Evolutionary conservation across 1,284 basidiomycete genomes (phyloP).

Genomic region (Papiliotrema flavescens): DNA sequence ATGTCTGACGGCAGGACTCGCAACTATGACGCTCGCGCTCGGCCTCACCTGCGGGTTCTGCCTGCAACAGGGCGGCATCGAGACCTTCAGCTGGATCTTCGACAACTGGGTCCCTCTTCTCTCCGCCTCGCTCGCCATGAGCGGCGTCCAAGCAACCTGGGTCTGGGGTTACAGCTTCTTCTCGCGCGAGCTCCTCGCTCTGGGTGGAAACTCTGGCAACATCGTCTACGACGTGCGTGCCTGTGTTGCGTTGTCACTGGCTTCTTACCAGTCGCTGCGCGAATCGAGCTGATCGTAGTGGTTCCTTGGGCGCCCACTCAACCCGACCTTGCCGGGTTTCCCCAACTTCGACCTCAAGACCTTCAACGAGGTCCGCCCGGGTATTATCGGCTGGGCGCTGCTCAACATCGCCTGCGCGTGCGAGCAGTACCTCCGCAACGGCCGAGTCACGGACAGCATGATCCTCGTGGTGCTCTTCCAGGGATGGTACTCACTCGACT

Average conservation of each 20-base stretch:
- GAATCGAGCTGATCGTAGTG: constrained; percentile 58
- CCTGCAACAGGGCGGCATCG: constrained; percentile 63
- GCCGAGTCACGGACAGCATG: constrained; percentile 84
- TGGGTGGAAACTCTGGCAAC: constrained; percentile 88
- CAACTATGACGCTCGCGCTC: constrained; percentile 75
- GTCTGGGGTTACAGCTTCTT: constrained; percentile 74
- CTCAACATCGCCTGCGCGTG: constrained; percentile 89
- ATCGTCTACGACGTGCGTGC: constrained; percentile 80
- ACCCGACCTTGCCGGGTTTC: constrained; percentile 60
- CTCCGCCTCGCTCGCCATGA: constrained; percentile 78
- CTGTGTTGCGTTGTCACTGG: too few species aligned
- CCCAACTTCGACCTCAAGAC: constrained; percentile 88
- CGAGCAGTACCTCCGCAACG: constrained; percentile 75
- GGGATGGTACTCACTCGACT: constrained; percentile 80
- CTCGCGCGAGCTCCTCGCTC: constrained; percentile 64
- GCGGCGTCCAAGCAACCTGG: constrained; percentile 66
- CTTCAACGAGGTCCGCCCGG: constrained; percentile 94
- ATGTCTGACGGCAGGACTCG: constrained; percentile 65
- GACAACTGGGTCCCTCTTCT: constrained; percentile 88
- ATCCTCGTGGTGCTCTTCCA: constrained; percentile 85
- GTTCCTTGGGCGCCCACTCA: constrained; percentile 93
- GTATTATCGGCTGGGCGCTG: constrained; percentile 90
- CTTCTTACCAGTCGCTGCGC: not conserved
- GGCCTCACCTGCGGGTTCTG: constrained; percentile 68
- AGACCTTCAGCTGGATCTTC: constrained; percentile 82